Conservation (phyloP, 768 basidiomycete genomes). For the Porphyrellus cyaneotinctus region DNA sequence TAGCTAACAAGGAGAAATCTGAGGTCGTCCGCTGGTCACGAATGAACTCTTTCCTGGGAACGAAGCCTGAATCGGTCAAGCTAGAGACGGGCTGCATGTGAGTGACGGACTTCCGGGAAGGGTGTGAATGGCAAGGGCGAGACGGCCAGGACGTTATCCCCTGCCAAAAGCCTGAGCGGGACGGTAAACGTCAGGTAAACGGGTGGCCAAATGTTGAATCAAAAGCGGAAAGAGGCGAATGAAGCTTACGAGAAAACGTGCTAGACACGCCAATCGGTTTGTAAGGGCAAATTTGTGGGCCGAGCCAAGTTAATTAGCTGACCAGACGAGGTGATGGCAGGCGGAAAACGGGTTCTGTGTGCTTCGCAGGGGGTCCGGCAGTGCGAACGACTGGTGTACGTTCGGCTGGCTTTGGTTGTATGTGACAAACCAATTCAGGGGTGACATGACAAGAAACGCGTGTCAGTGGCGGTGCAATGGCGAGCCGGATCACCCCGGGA, state of each 20-base stretch:
- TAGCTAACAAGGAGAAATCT: conserved; percentile 65
- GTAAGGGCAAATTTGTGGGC: conserved; percentile 15
- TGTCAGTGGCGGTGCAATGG: conserved; percentile 23
- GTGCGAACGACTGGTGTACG: neutral
- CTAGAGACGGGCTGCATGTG: conserved; percentile 31
- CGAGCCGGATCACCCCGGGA: conserved; percentile 7
- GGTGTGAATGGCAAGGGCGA: conserved; percentile 19
- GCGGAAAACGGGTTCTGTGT: conserved; percentile 2
- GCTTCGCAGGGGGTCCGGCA: conserved; percentile 11
- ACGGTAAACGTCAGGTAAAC: conserved; percentile 38
- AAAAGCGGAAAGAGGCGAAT: conserved; percentile 27
- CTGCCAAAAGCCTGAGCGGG: conserved; percentile 24
- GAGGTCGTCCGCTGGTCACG: conserved; percentile 52
- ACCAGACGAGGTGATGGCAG: conserved; percentile 5
- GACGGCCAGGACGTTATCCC: conserved; percentile 25
- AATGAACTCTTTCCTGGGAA: conserved; percentile 71
- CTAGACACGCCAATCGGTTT: conserved; percentile 26
- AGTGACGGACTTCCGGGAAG: conserved; percentile 23
- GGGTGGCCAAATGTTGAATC: conserved; percentile 29
- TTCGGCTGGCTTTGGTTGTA: neutral
- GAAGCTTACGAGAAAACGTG: conserved; percentile 32
- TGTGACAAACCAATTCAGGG: conserved; percentile 10
- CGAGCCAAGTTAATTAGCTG: conserved; percentile 10
- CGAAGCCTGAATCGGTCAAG: conserved; percentile 47
- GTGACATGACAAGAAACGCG: conserved; percentile 28